Percentiles rank a stretch among this genome's conserved stretches.
Evolutionary conservation across 2,329 filamentous ascomycete species (phyloP).

Genomic region (Exophiala oligosperma): DNA sequence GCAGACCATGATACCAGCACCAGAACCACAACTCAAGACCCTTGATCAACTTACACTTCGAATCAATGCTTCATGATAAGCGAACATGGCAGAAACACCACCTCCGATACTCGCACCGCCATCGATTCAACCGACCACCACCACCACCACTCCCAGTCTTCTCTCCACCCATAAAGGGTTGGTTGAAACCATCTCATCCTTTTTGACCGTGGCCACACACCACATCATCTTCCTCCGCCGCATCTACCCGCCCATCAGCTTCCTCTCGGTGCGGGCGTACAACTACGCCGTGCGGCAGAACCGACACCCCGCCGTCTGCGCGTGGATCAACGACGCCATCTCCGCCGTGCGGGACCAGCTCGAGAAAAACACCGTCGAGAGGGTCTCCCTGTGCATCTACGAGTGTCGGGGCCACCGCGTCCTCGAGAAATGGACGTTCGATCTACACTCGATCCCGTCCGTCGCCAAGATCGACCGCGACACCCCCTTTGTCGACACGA

Average conservation of each 20-base stretch:
- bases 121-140: slow-evolving; percentile 31
- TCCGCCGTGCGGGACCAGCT: slow-evolving; percentile 70
- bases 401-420: slow-evolving; percentile 51
- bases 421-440: slow-evolving; percentile 62
- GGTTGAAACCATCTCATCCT: slow-evolving; percentile 66
- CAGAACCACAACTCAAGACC: no score
- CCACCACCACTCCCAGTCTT: slow-evolving; percentile 40
- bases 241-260: slow-evolving; percentile 76
- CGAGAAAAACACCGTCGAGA: slow-evolving; percentile 57
- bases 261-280: slow-evolving; percentile 77
- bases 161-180: slow-evolving; percentile 42
- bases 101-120: slow-evolving; percentile 17
- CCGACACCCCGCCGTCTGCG: slow-evolving; percentile 80
- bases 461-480: slow-evolving; percentile 48
- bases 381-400: slow-evolving; percentile 59
- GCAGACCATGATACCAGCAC: no score
- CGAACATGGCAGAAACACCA: background rate
- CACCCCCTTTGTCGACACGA: slow-evolving; percentile 44
- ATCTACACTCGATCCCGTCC: slow-evolving; percentile 57
- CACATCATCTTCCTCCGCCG: slow-evolving; percentile 79
- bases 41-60: background rate
- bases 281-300: slow-evolving; percentile 83
- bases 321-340: slow-evolving; percentile 81
- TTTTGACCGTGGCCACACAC: slow-evolving; percentile 80
- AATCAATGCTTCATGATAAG: background rate